These are phyloP conservation scores for Heterococcus sp. DNA, from an alignment of 108 stramenopile genomes.

Conservation along the genomic window DNA sequence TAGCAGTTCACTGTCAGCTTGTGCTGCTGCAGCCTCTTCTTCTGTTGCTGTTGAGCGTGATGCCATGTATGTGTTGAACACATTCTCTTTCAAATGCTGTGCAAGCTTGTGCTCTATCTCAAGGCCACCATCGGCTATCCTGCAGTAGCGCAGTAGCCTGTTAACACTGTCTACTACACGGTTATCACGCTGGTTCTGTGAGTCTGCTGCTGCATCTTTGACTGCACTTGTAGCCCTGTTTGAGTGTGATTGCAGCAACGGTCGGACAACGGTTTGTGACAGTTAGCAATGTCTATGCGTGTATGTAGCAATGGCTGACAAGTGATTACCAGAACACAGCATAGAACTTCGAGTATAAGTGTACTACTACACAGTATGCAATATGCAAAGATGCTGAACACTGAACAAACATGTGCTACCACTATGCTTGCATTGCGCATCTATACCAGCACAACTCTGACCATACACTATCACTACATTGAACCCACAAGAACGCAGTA, in stretches of 20 bases:
- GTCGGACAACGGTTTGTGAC: no score
- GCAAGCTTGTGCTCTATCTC: neutral
- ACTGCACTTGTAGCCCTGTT: neutral
- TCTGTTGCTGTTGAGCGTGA: neutral
- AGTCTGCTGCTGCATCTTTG: neutral
- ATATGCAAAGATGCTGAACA: no score
- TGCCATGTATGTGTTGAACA: neutral
- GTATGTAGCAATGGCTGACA: no score
- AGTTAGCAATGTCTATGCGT: no score
- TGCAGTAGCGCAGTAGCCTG: neutral
- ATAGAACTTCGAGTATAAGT: no score
- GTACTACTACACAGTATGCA: no score
- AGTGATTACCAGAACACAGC: no score
- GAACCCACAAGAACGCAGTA: no score
- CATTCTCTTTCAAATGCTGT: neutral
- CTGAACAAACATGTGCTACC: no score
- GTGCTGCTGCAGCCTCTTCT: neutral
- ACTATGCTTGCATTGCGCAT: no score
- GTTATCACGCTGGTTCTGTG: neutral
- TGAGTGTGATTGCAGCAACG: neutral
- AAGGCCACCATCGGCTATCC: neutral
- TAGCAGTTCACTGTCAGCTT: neutral
- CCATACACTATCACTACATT: no score
- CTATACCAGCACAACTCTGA: no score
- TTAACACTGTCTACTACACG: neutral